These are phyloP conservation scores for Metschnikowia matae DNA, from an alignment of 805 yeast species.

Conservation along the genomic window DNA sequence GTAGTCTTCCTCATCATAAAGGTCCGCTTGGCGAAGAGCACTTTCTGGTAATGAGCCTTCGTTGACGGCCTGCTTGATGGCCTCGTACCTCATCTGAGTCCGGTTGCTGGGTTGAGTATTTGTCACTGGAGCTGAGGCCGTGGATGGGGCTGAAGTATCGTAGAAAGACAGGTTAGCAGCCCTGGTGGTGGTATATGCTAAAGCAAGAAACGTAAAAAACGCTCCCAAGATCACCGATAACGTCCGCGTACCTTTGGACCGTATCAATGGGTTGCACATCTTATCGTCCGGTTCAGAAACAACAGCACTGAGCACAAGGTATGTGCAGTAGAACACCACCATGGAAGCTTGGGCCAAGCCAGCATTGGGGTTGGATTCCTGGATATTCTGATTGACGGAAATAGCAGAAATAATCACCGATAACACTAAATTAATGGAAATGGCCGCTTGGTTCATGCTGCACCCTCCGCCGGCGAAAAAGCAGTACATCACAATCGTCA, in stretches of 20 bases:
- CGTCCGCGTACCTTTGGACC: conserved; percentile 87
- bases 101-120: conserved; percentile 38
- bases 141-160: conserved; percentile 24
- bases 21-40: conserved; percentile 74
- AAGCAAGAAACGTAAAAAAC: conserved; percentile 86
- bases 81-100: conserved; percentile 77
- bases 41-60: conserved; percentile 93
- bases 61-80: conserved; percentile 90
- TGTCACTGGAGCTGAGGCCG: conserved; percentile 42
- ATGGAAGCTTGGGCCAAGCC: conserved; percentile 96
- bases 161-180: conserved; percentile 73
- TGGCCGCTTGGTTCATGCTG: conserved; percentile 84
- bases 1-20: conserved; percentile 42
- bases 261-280: conserved; percentile 84
- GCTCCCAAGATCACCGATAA: conserved; percentile 87
- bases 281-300: conserved; percentile 95
- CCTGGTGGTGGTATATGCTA: conserved; percentile 94
- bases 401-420: conserved; percentile 60
- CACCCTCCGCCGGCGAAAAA: conserved; percentile 82
- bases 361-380: conserved; percentile 90
- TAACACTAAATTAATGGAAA: conserved; percentile 67
- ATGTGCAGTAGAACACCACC: conserved; percentile 92
- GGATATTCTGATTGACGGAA: conserved; percentile 78
- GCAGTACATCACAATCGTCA: conserved; percentile 76
- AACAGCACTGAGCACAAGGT: conserved; percentile 86